phyloP scores from a whole-genome alignment of 805 yeast genomes.

The Clavispora vitiphila region DNA sequence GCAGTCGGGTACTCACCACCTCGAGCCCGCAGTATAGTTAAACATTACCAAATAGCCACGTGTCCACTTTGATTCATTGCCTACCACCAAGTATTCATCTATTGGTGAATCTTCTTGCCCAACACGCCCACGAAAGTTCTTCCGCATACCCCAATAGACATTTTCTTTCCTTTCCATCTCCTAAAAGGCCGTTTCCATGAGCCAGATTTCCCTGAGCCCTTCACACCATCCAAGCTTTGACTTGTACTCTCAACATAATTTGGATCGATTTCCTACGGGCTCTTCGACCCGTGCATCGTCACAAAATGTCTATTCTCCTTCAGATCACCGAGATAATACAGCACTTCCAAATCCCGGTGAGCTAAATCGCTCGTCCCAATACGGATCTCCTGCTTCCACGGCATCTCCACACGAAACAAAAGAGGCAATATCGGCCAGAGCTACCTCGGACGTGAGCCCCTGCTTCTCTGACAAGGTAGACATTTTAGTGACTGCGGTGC shows the following conservation, averaged over 20 bases:
- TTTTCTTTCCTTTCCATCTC: neutral
- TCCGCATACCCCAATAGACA: neutral
- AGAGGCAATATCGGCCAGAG: neutral
- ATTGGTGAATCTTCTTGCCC: neutral
- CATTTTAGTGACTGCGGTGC: constrained; percentile 23
- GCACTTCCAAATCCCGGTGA: neutral
- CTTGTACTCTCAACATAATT: neutral
- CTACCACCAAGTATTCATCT: neutral
- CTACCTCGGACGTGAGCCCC: neutral
- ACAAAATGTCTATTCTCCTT: neutral
- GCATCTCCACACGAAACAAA: neutral
- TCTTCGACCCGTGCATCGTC: neutral
- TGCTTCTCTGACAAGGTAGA: constrained; percentile 12
- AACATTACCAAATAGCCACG: neutral
- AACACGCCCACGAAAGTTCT: neutral
- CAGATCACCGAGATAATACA: neutral
- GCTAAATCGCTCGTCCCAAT: neutral
- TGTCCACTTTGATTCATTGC: neutral
- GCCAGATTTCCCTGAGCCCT: constrained; percentile 1
- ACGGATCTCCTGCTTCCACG: neutral
- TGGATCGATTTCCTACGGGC: constrained; percentile 1
- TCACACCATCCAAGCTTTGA: neutral
- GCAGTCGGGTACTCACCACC: constrained; percentile 10
- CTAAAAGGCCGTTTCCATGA: neutral
- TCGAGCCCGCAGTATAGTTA: too few species aligned